Conservation (phyloP, 768 basidiomycete genomes). For the Termitomyces sp. region DNA sequence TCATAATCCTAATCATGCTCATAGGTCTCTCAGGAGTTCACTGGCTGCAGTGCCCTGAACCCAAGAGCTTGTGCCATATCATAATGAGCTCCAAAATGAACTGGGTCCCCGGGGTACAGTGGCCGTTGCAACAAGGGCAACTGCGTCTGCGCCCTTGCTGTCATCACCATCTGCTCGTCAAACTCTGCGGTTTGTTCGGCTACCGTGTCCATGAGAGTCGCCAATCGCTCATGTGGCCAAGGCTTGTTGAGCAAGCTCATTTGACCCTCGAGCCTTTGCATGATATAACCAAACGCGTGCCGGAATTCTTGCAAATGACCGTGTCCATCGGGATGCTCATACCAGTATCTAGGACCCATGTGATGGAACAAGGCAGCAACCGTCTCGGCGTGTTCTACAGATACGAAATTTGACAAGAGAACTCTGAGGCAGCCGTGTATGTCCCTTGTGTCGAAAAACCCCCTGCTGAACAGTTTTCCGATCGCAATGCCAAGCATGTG, state of each 20-base stretch:
- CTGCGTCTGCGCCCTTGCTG: not conserved
- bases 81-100: not conserved
- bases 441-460: slow-evolving; percentile 10
- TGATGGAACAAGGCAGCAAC: slow-evolving; percentile 10
- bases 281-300: not conserved
- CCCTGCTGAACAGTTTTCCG: slow-evolving; percentile 9
- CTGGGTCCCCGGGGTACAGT: not conserved
- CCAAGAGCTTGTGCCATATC: not conserved
- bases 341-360: slow-evolving; percentile 15
- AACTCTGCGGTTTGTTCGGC: slow-evolving; percentile 3
- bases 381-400: slow-evolving; percentile 17
- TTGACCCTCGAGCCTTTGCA: slow-evolving; percentile 10
- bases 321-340: slow-evolving; percentile 10
- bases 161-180: slow-evolving; percentile 3
- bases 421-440: slow-evolving; percentile 12
- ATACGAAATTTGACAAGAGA: slow-evolving; percentile 14
- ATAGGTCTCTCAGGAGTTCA: not conserved
- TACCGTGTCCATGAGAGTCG: not conserved
- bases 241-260: slow-evolving; percentile 12
- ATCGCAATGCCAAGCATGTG: slow-evolving; percentile 11
- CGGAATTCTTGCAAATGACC: slow-evolving; percentile 7
- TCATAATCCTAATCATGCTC: slow-evolving; percentile 7
- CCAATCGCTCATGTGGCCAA: slow-evolving; percentile 1
- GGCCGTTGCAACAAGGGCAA: not conserved
- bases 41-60: too few relatives aligned